A percentile compares a stretch with the other conserved stretches of the same genome.
These are phyloP conservation scores for Botryotinia globosa DNA, from an alignment of 2,329 filamentous ascomycete species.

Conservation along the genomic window DNA sequence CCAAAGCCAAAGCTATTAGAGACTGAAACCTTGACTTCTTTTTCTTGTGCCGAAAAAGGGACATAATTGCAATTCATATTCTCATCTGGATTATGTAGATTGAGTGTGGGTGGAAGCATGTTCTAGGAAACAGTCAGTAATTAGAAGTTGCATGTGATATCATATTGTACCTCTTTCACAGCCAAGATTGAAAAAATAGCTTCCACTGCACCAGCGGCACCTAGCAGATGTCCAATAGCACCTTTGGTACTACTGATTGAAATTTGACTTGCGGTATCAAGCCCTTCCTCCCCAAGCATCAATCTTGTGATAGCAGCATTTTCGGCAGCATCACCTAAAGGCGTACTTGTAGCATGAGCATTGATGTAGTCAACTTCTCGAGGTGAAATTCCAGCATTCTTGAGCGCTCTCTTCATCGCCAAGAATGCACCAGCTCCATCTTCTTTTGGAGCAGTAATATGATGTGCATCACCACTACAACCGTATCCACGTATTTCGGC, in stretches of 20 bases:
- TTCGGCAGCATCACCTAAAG: slow-evolving; percentile 83
- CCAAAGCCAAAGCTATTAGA: slow-evolving; percentile 98
- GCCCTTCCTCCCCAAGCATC: slow-evolving; percentile 70
- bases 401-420: slow-evolving; percentile 82
- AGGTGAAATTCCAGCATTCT: slow-evolving; percentile 67
- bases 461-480: slow-evolving; percentile 83
- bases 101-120: slow-evolving; percentile 79
- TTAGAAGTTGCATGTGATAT: not conserved
- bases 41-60: slow-evolving; percentile 66
- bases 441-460: slow-evolving; percentile 85
- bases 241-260: slow-evolving; percentile 94
- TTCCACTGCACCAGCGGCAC: slow-evolving; percentile 87
- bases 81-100: slow-evolving; percentile 65
- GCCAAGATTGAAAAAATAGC: slow-evolving; percentile 81
- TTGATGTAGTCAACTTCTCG: slow-evolving; percentile 84
- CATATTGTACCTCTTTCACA: slow-evolving; percentile 65
- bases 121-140: slow-evolving; percentile 50
- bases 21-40: slow-evolving; percentile 68
- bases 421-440: slow-evolving; percentile 78
- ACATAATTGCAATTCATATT: slow-evolving; percentile 84
- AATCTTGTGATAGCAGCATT: slow-evolving; percentile 76
- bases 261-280: slow-evolving; percentile 58
- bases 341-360: slow-evolving; percentile 88
- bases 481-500: slow-evolving; percentile 89
- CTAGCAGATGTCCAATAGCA: slow-evolving; percentile 85